Evolutionary conservation across 164 flowering plant genomes (phyloP).

Genomic region (Cinnamomum micranthum): DNA sequence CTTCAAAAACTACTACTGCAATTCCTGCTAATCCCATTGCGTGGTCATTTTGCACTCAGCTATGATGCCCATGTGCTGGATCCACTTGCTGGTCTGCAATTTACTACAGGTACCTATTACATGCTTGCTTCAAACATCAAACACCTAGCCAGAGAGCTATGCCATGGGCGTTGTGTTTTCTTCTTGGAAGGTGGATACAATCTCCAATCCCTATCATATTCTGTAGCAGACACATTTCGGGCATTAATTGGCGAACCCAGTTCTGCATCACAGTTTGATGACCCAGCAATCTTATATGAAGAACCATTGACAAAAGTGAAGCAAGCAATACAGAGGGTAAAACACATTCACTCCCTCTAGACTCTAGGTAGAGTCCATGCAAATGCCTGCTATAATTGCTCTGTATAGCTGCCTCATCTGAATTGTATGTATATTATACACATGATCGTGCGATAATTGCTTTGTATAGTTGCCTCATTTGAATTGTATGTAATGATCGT

Average conservation of each 20-base stretch:
- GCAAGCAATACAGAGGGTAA: constrained; percentile 69
- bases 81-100: constrained; percentile 85
- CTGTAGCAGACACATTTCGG: constrained; percentile 90
- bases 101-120: constrained; percentile 84
- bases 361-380: not conserved
- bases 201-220: constrained; percentile 72
- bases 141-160: constrained; percentile 74
- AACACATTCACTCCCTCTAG: constrained; percentile 66
- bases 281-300: constrained; percentile 79
- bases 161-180: constrained; percentile 87
- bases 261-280: constrained; percentile 56
- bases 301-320: constrained; percentile 67
- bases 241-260: constrained; percentile 85
- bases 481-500: not conserved
- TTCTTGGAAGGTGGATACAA: constrained; percentile 99
- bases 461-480: not conserved
- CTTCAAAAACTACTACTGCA: not conserved
- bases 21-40: not conserved
- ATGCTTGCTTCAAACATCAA: constrained; percentile 78
- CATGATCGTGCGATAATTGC: not conserved
- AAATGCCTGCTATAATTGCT: not conserved
- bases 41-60: constrained; percentile 24
- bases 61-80: constrained; percentile 95
- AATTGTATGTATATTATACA: not conserved
- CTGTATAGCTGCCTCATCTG: not conserved